Evolutionary conservation across 108 stramenopile genomes (phyloP), one percentile per base, ranked within the genome.

Genomic region (Skeletonema potamos): DNA sequence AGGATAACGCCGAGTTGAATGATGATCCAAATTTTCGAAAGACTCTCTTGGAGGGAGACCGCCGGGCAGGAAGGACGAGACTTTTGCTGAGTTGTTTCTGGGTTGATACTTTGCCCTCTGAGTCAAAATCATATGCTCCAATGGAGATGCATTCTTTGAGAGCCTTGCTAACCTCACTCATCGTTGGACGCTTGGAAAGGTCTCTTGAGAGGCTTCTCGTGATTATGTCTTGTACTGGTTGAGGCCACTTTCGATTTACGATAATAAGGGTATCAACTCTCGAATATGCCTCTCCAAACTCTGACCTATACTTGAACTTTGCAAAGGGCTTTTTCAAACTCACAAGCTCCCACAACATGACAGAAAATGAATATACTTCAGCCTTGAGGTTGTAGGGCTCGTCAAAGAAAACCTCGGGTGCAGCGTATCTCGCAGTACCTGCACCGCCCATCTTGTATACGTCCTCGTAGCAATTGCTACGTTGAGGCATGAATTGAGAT

Each of bases 401-500:
- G 37, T 74, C 68, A 27, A 82, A 62, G 11, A 54, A 5, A 4
- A 54, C 54, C 8, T 54, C 54, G 4, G 54, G 6, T 8, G 54
- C 20, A 5, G 54, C 6, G 8, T 54, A 94, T 44, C 93, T 84
- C 20, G 85, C 70, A 26, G 84, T 84, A 12, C 93, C 93, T 22
- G 89, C 82, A 15, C 87, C 87, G 13, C 90, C 87, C 20, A 94
- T 70, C 54, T 86, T 80, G 70, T 88, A 93, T 59, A 82, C 72
- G 32, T 83, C 89, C n/a, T 70, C 70, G 34, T 34, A 34, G 34
- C 34, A 34, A 92, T 36, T 91, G 89, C 51, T 87, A 65, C 66
- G 87, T 89, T 39, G 88, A 20, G 54, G 54, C 54, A 54, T 24
- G 20, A 54, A 20, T 54, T 26, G 4, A 54, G 54, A 20, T 5